Conservation (phyloP, 805 yeast species). For the Huiozyma sinensis region DNA sequence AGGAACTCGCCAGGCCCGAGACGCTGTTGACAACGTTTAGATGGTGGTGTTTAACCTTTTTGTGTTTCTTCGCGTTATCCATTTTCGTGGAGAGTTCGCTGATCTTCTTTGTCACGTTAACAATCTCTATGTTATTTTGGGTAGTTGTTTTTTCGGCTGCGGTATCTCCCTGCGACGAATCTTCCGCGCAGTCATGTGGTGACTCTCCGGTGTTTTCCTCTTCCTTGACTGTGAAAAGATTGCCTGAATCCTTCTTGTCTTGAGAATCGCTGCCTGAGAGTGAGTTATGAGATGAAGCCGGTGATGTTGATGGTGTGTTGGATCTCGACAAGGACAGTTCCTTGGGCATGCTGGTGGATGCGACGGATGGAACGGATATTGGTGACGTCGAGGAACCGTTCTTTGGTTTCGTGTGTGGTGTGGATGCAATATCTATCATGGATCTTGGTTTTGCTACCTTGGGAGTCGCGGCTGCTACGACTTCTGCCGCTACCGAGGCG, state of each 20-base stretch:
- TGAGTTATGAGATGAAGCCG: not conserved
- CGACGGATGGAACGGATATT: not conserved
- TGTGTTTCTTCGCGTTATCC: not conserved
- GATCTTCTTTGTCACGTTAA: not conserved
- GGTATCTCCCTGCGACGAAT: not conserved
- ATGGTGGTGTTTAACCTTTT: slow-evolving; percentile 6
- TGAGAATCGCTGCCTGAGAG: not conserved
- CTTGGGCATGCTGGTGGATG: not conserved
- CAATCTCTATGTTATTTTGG: not conserved
- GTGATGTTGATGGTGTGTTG: not conserved
- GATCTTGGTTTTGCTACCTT: slow-evolving; percentile 10
- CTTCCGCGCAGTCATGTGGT: not conserved
- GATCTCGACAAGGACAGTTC: not conserved
- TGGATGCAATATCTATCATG: slow-evolving; percentile 18
- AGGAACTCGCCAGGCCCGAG: not conserved
- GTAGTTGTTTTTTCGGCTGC: not conserved
- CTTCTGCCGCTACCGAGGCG: too few relatives aligned
- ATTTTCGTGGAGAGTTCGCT: not conserved
- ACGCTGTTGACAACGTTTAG: slow-evolving; percentile 5
- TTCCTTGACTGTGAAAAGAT: slow-evolving; percentile 5
- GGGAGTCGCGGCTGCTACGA: not conserved
- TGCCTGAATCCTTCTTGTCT: not conserved
- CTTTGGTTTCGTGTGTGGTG: slow-evolving; percentile 4
- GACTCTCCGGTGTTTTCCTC: slow-evolving; percentile 1
- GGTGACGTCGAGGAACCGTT: not conserved